Evolutionary conservation across 2,329 filamentous ascomycete species (phyloP).

Genomic region (Epichloe brachyelytri): DNA sequence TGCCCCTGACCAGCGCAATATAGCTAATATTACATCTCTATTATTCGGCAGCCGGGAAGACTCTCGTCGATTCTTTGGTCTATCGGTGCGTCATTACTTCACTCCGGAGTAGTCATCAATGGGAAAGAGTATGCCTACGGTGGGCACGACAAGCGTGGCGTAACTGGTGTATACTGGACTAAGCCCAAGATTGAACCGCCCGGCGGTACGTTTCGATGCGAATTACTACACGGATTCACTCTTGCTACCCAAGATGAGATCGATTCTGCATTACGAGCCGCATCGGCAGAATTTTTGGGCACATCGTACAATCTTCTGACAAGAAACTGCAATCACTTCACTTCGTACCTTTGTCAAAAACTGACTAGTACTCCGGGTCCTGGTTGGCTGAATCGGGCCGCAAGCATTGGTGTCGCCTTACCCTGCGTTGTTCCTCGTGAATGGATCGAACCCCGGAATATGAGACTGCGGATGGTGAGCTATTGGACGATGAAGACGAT

Average conservation of each 20-base stretch:
- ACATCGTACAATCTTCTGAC: conserved; percentile 70
- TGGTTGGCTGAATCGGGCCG: conserved; percentile 68
- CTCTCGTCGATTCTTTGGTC: conserved; percentile 68
- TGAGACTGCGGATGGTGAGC: conserved; percentile 57
- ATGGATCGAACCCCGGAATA: conserved; percentile 73
- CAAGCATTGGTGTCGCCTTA: conserved; percentile 67
- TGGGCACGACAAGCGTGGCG: conserved; percentile 56
- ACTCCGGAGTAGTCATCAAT: conserved; percentile 73
- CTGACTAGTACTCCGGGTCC: conserved; percentile 61
- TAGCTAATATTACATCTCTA: background rate
- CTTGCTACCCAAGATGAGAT: conserved; percentile 57
- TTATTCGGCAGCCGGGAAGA: conserved; percentile 46
- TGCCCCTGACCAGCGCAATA: background rate
- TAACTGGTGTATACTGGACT: conserved; percentile 78
- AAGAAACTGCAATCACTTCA: conserved; percentile 85
- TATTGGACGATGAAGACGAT: conserved; percentile 44
- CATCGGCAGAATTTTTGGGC: conserved; percentile 61
- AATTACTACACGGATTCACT: conserved; percentile 69
- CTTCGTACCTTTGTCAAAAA: conserved; percentile 58
- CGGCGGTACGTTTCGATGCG: conserved; percentile 62
- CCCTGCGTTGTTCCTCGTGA: conserved; percentile 73
- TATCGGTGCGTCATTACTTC: conserved; percentile 62
- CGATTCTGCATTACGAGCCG: conserved; percentile 52
- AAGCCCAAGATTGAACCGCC: conserved; percentile 59
- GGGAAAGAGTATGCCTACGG: conserved; percentile 76